Conservation (phyloP, 2,329 filamentous ascomycete species). For the Cadophora luteo-olivacea region DNA sequence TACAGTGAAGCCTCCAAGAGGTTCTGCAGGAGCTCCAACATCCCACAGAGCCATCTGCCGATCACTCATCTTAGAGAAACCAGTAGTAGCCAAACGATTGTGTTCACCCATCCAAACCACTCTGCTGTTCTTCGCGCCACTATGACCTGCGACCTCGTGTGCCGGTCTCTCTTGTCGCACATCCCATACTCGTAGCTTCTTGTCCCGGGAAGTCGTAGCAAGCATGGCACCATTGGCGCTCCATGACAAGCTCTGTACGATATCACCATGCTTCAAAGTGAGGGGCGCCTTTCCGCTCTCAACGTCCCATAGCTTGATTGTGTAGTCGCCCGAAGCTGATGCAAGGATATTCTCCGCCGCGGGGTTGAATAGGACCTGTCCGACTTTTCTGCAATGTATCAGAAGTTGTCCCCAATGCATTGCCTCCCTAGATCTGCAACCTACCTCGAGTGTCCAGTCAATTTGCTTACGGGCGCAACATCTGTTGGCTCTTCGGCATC, state of each 20-base stretch:
- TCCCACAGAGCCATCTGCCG: slow-evolving; percentile 97
- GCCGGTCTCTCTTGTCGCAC: slow-evolving; percentile 88
- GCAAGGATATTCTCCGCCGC: slow-evolving; percentile 94
- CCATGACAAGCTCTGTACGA: slow-evolving; percentile 96
- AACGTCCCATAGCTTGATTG: slow-evolving; percentile 95
- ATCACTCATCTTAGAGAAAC: slow-evolving; percentile 98
- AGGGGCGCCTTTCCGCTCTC: slow-evolving; percentile 76
- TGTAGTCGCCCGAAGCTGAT: slow-evolving; percentile 93
- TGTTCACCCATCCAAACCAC: slow-evolving; percentile 97
- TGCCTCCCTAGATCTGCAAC: slow-evolving; percentile 36
- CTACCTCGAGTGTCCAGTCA: slow-evolving; percentile 86
- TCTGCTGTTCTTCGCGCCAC: slow-evolving; percentile 96
- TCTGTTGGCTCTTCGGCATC: slow-evolving; percentile 86
- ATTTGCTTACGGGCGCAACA: slow-evolving; percentile 79
- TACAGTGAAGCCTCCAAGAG: slow-evolving; percentile 87
- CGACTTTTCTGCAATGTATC: slow-evolving; percentile 77
- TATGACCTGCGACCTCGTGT: slow-evolving; percentile 84
- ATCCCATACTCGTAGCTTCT: slow-evolving; percentile 98
- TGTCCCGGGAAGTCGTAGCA: slow-evolving; percentile 94
- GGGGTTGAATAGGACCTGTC: slow-evolving; percentile 97
- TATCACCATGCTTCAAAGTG: slow-evolving; percentile 84
- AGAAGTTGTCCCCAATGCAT: slow-evolving; percentile 28
- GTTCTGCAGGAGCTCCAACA: slow-evolving; percentile 77
- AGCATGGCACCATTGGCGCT: slow-evolving; percentile 86
- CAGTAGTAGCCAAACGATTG: slow-evolving; percentile 93